phyloP scores from a whole-genome alignment of 1,284 basidiomycete genomes.

The Cryptococcus maquisensis region DNA sequence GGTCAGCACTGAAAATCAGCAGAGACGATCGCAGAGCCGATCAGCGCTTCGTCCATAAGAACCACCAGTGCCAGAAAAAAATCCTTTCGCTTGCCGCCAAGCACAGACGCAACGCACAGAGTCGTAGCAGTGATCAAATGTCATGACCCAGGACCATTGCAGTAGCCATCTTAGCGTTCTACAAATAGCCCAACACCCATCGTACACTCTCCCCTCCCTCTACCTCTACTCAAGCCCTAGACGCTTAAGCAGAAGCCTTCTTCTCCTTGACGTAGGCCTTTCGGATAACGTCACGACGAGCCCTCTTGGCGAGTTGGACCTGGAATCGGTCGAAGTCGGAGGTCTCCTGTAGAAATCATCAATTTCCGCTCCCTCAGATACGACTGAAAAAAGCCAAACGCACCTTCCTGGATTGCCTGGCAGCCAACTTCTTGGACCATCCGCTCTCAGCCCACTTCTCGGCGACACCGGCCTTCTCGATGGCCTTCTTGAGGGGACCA shows the following conservation, averaged over 20 bases:
- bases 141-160: conserved; percentile 9
- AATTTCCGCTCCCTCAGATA: not conserved
- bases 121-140: conserved; percentile 1
- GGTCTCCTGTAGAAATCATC: conserved; percentile 48
- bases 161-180: conserved; percentile 5
- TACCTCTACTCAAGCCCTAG: not conserved
- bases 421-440: conserved; percentile 88
- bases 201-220: not conserved
- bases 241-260: conserved; percentile 47
- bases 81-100: no score
- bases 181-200: not conserved
- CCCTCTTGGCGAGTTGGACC: conserved; percentile 55
- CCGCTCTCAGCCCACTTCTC: conserved; percentile 67
- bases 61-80: no score
- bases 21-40: no score
- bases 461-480: conserved; percentile 60
- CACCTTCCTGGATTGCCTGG: conserved; percentile 68
- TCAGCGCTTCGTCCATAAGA: no score
- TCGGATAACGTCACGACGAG: conserved; percentile 51
- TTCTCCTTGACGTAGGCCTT: conserved; percentile 52
- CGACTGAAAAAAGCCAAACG: conserved; percentile 5
- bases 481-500: conserved; percentile 75
- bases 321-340: conserved; percentile 87
- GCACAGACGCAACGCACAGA: no score
- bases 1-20: no score